Evolutionary conservation across 1,284 basidiomycete species (phyloP).

Genomic region (Sanghuangporus weigelae): DNA sequence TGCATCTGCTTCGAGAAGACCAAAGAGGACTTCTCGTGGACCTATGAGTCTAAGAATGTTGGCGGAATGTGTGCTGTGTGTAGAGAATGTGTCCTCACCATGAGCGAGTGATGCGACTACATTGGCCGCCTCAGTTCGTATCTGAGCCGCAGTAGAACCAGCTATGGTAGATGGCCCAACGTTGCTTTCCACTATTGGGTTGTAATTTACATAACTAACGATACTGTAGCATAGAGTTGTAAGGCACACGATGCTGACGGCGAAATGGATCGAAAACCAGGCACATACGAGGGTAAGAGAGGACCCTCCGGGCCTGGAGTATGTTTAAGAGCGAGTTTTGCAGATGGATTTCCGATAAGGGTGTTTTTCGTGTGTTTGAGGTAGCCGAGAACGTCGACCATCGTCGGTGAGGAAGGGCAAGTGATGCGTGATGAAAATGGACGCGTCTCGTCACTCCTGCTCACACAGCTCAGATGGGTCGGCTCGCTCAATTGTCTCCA

Average conservation of each 20-base stretch:
- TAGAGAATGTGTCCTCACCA: slow-evolving; percentile 32
- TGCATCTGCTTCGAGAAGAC: slow-evolving; percentile 50
- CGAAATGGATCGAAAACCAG: not conserved
- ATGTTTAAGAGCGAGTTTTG: slow-evolving; percentile 44
- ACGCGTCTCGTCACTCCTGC: not conserved
- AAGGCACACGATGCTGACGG: not conserved
- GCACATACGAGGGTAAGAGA: slow-evolving; percentile 5
- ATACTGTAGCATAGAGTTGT: slow-evolving; percentile 4
- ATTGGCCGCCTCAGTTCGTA: slow-evolving; percentile 67
- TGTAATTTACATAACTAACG: slow-evolving; percentile 14
- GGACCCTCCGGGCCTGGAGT: slow-evolving; percentile 1
- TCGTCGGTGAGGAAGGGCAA: not conserved
- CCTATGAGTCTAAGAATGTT: slow-evolving; percentile 32
- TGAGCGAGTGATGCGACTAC: slow-evolving; percentile 68
- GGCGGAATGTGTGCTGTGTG: not conserved
- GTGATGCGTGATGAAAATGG: not conserved
- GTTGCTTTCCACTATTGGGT: not conserved
- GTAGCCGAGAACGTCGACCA: slow-evolving; percentile 12
- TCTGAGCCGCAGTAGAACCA: slow-evolving; percentile 38
- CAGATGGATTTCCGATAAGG: slow-evolving; percentile 70
- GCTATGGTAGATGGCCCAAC: not conserved
- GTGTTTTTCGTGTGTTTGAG: slow-evolving; percentile 66
- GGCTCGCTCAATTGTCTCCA: no score
- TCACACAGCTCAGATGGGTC: no score
- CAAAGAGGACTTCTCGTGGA: slow-evolving; percentile 52